A percentile compares a stretch with the other conserved stretches of the same genome.
Evolutionary conservation across 192 early-diverging fungal species (phyloP).

Genomic region (Coemansia sp.): DNA sequence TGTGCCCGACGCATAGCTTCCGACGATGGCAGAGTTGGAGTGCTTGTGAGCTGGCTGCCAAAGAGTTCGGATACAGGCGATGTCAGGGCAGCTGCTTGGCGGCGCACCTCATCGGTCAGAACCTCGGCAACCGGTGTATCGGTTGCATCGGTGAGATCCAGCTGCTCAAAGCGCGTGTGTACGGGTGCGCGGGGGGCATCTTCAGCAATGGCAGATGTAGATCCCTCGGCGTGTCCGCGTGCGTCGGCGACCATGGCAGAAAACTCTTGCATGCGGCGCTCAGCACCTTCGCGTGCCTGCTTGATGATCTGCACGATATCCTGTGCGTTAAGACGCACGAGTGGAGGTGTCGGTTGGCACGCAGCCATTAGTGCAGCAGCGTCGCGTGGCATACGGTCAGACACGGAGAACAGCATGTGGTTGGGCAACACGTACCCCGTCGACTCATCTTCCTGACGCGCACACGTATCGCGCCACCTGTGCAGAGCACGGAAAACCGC

Average conservation of each 20-base stretch:
- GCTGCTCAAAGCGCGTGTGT: constrained; percentile 36
- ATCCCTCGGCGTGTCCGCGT: too few relatives aligned
- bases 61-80: constrained; percentile 27
- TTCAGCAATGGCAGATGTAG: too few relatives aligned
- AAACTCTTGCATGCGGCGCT: constrained; percentile 7
- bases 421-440: constrained; percentile 83
- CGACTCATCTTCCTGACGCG: constrained; percentile 93
- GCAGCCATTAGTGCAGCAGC: constrained; percentile 61
- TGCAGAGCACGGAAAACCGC: constrained; percentile 87
- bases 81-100: constrained; percentile 3
- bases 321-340: constrained; percentile 75
- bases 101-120: constrained; percentile 8
- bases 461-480: constrained; percentile 86
- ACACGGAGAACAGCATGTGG: constrained; percentile 78
- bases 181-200: constrained; percentile 1
- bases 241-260: neutral
- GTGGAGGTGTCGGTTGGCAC: constrained; percentile 78
- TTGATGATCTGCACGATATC: constrained; percentile 67
- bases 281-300: constrained; percentile 1
- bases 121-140: constrained; percentile 18
- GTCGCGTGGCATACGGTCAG: constrained; percentile 70
- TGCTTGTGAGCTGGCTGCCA: constrained; percentile 4
- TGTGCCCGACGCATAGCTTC: constrained; percentile 7
- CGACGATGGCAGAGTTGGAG: too few relatives aligned
- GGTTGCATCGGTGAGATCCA: neutral